These are phyloP conservation scores for Madurella fahalii DNA, from an alignment of 2,329 filamentous ascomycete genomes.

Conservation along the genomic window DNA sequence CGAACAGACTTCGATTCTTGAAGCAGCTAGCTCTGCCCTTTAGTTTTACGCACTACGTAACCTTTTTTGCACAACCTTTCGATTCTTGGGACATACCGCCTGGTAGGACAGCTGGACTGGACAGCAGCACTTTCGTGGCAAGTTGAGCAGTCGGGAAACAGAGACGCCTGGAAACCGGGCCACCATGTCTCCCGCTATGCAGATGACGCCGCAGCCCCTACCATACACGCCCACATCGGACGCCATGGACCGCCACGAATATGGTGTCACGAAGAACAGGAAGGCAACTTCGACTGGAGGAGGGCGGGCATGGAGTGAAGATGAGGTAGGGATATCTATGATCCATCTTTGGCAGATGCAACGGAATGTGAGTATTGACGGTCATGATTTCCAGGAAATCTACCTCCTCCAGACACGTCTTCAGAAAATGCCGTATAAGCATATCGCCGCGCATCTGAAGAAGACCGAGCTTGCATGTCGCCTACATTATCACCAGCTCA, in stretches of 20 bases:
- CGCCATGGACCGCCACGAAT: slow-evolving; percentile 54
- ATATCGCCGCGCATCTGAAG: slow-evolving; percentile 78
- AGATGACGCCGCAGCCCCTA: slow-evolving; percentile 41
- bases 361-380: slow-evolving; percentile 8
- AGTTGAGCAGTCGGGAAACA: slow-evolving; percentile 3
- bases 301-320: slow-evolving; percentile 78
- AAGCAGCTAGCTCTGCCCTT: slow-evolving; percentile 42
- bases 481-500: slow-evolving; percentile 82
- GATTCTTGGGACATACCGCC: slow-evolving; percentile 36
- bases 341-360: background rate
- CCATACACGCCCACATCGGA: slow-evolving; percentile 51
- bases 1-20: slow-evolving; percentile 38
- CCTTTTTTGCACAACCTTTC: slow-evolving; percentile 30
- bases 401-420: slow-evolving; percentile 80
- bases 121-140: slow-evolving; percentile 7
- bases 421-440: slow-evolving; percentile 88
- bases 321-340: slow-evolving; percentile 58
- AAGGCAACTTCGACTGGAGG: slow-evolving; percentile 68
- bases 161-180: slow-evolving; percentile 17
- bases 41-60: slow-evolving; percentile 22
- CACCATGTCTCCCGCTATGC: slow-evolving; percentile 50
- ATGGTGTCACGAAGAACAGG: slow-evolving; percentile 59
- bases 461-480: slow-evolving; percentile 87
- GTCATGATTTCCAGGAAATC: slow-evolving; percentile 55
- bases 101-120: slow-evolving; percentile 26